A percentile compares a stretch with the other conserved stretches of the same genome.
Evolutionary conservation across 495 filamentous ascomycete species (phyloP).

Genomic region (Bryoglossum gracile): DNA sequence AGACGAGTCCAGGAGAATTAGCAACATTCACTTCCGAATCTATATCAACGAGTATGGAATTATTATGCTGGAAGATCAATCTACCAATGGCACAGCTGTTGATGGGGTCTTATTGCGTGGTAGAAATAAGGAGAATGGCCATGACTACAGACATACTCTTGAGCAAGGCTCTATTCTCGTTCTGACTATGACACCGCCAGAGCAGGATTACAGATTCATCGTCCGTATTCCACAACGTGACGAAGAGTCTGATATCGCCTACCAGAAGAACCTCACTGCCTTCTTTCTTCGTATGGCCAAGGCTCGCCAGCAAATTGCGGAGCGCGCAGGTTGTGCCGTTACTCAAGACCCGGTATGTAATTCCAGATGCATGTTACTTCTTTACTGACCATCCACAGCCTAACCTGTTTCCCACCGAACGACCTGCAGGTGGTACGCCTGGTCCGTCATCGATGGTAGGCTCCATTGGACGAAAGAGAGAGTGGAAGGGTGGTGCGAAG

Average conservation of each 20-base stretch:
- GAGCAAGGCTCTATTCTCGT: slow-evolving; percentile 21
- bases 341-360: slow-evolving; percentile 15
- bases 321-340: background rate
- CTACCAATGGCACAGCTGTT: slow-evolving; percentile 88
- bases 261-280: slow-evolving; percentile 20
- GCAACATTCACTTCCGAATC: slow-evolving; percentile 89
- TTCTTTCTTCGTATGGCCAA: slow-evolving; percentile 17
- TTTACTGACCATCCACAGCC: slow-evolving; percentile 15
- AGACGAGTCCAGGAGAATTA: slow-evolving; percentile 56
- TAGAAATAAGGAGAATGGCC: slow-evolving; percentile 26
- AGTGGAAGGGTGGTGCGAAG: slow-evolving; percentile 74
- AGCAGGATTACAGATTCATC: slow-evolving; percentile 59
- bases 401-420: slow-evolving; percentile 25
- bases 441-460: no score
- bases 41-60: slow-evolving; percentile 70
- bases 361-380: background rate
- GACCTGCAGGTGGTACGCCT: no score
- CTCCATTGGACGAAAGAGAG: no score
- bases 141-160: slow-evolving; percentile 24
- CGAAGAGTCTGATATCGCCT: slow-evolving; percentile 12
- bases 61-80: slow-evolving; percentile 86
- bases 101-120: slow-evolving; percentile 31
- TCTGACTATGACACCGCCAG: slow-evolving; percentile 27
- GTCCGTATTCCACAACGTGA: slow-evolving; percentile 63
- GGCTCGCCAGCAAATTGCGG: slow-evolving; percentile 3